A percentile compares a stretch with the other conserved stretches of the same genome.
phyloP scores from a whole-genome alignment of 1,139 yeast species.

The Magnusiomyces paraingens region DNA sequence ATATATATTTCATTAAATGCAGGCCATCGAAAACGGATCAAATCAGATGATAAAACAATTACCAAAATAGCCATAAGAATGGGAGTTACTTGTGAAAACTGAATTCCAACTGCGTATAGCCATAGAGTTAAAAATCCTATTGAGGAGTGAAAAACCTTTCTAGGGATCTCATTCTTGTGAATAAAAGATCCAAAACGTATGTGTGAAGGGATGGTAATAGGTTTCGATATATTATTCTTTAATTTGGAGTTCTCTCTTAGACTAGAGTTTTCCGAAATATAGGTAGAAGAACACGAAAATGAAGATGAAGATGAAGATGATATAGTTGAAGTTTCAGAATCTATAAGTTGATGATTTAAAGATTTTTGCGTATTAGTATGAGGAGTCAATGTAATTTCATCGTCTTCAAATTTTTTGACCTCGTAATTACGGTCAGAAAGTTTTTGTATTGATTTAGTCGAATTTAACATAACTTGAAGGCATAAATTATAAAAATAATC shows the following conservation, averaged over 20 bases:
- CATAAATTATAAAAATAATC: no score
- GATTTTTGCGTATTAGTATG: no score
- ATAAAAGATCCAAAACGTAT: conserved; percentile 45
- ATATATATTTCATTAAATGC: conserved; percentile 60
- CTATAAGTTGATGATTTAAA: neutral
- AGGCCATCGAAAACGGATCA: conserved; percentile 56
- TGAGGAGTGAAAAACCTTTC: conserved; percentile 81
- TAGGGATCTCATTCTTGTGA: conserved; percentile 78
- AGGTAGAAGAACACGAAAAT: no score
- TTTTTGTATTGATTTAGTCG: no score
- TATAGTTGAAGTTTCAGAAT: neutral
- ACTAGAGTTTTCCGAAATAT: neutral
- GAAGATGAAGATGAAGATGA: no score
- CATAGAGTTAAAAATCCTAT: conserved; percentile 76
- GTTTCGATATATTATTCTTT: neutral
- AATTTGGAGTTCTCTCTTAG: no score
- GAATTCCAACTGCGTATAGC: conserved; percentile 59
- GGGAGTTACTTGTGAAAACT: conserved; percentile 49
- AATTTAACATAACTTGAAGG: no score
- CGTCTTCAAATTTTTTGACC: no score
- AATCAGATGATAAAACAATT: conserved; percentile 56
- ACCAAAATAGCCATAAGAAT: conserved; percentile 47
- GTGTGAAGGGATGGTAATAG: conserved; percentile 30
- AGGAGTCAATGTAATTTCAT: no score
- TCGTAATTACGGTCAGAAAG: no score